Evolutionary conservation across 805 yeast genomes (phyloP), one percentile per base, ranked within the genome.

Genomic region (Suhomyces xylopsoci): DNA sequence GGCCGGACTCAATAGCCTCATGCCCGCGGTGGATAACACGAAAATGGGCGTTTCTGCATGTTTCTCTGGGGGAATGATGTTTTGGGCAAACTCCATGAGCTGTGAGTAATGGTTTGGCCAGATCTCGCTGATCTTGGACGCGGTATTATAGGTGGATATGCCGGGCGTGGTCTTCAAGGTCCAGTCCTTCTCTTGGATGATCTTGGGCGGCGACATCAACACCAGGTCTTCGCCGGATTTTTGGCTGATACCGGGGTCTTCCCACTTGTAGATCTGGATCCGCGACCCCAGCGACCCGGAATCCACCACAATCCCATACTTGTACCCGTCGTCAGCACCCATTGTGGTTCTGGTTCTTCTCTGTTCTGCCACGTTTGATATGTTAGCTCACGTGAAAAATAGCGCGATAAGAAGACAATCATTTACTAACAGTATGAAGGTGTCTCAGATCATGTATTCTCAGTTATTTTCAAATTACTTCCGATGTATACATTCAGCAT

Each of bases 241-340:
- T 8, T 56, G 49, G 28, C 42, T 45, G 7, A 57, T 50, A 41
- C 48, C 50, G 26, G 67, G 74, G 59, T 84, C 84, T 12, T 79
- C 79, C 97, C 97, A 93, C 54, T 80, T 77, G 66, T 89, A 93
- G 9, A 93, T 81, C 66, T 90, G 92, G 14, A 88, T 78, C 50
- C 99, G 76, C 3, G 97, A 90, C 1, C 99, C 99, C 0, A 96
- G 88, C 1, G 97, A 91, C 1, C 99, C 99, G 0, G 97, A 90
- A 68, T 93, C 99, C 2, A 93, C 80, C 14, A 93, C 96, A 28
- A 94, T 85, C 25, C 97, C 97, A 73, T 89, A 92, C 48, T 77
- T 69, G 54, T 61, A 50, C 24, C 49, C 41, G 38, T 26, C 50
- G 40, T 44, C 47, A 15, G 24, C 45, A 25, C 34, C 14, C 45